Percentiles rank a stretch among this genome's conserved stretches.
Conservation (phyloP, 768 basidiomycete species). For the Mycena floridula region DNA sequence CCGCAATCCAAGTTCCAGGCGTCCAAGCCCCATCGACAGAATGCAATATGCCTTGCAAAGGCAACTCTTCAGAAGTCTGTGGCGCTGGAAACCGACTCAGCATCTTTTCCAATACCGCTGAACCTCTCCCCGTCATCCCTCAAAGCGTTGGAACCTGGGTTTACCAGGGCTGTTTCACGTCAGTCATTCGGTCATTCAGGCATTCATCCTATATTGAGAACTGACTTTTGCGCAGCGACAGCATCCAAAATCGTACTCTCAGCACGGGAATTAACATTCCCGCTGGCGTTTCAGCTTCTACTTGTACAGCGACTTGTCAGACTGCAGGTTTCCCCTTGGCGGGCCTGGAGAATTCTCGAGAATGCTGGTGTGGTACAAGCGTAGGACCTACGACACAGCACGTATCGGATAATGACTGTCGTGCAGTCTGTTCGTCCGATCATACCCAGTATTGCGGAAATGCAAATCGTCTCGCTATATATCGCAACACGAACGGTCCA, state of each 20-base stretch:
- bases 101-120: conserved; percentile 51
- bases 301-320: conserved; percentile 42
- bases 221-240: conserved; percentile 21
- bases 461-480: conserved; percentile 30
- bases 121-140: conserved; percentile 40
- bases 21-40: conserved; percentile 35
- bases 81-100: conserved; percentile 47
- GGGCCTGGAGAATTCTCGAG: conserved; percentile 39
- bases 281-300: conserved; percentile 39
- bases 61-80: conserved; percentile 47
- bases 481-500: conserved; percentile 24
- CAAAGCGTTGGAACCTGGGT: conserved; percentile 45
- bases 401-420: conserved; percentile 34
- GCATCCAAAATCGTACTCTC: conserved; percentile 25
- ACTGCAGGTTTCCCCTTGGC: conserved; percentile 33
- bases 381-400: conserved; percentile 27
- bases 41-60: conserved; percentile 49
- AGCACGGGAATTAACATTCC: conserved; percentile 31
- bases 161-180: conserved; percentile 64
- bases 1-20: conserved; percentile 44
- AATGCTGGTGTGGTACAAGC: conserved; percentile 41
- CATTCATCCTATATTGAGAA: neutral
- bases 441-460: conserved; percentile 35
- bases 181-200: conserved; percentile 11
- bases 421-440: conserved; percentile 30